Base-by-base conservation (phyloP, 768 basidiomycete species). In the Auricularia cornea region DNA sequence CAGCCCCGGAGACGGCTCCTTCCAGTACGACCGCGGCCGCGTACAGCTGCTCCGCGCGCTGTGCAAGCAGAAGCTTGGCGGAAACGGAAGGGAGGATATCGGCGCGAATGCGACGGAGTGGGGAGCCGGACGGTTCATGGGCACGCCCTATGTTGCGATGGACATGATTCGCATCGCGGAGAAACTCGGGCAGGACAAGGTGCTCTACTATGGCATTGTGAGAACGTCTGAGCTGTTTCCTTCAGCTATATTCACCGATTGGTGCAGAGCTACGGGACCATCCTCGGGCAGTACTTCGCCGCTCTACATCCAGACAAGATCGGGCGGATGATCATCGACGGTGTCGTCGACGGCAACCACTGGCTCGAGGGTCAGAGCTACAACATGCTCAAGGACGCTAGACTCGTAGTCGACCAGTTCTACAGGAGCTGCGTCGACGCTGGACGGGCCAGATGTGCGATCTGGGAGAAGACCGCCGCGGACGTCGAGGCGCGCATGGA, bases 131-230 rank as follows among this genome's bases (percentile, higher is more conserved):
- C 54, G 28, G 11, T 57, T 57, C 54, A 57, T 57, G 54, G 54
- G 26, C 54, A 65, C 68, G 3, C 33, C 60, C 23, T 51, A 52
- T 5, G 66, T 68, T 3, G 66, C 64, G 18, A 63, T 16, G 1
- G 68, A 68, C 44, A 68, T 68, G 68, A 60, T 68, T 12, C 60
- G 62, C 35, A 67, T 68, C 30, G 52, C 60, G 3, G 32, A 64
- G 44, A 66, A 66, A 2, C 60, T 62, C 35, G 68, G 68, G 32
- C 51, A 35, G 20, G 64, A 68, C 12, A 68, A 68, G 33, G 32
- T 68, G 2, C 59, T 61, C 11, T 68, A 68, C n/a, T 67, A 59
- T 31, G 41, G 57, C 61, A 1, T 57, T 1, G 44, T 48, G 16
- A 18, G 44, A 48, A 8, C 18, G 8, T 8, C 38, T 40, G 8